These are phyloP conservation scores for Rhodotorula diobovata DNA, from an alignment of 768 basidiomycete species.

Conservation along the genomic window DNA sequence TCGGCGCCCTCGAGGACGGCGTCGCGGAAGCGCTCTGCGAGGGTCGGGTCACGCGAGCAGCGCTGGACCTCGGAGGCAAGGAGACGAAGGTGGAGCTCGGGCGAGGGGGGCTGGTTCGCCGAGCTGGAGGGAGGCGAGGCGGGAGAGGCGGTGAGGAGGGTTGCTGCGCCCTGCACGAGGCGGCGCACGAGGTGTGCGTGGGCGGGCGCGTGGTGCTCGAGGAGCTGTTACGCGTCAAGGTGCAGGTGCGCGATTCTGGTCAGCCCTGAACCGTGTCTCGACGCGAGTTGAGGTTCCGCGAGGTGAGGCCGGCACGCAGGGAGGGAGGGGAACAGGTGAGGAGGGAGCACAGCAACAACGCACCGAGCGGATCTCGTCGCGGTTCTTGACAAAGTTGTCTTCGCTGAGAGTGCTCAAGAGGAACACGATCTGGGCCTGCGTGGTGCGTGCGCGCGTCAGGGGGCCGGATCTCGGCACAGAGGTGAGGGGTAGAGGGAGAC, in stretches of 20 bases:
- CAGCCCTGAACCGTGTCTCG: too few relatives aligned
- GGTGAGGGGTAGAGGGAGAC: neutral
- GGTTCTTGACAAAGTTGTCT: constrained; percentile 92
- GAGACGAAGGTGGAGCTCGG: constrained; percentile 72
- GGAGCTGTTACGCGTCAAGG: constrained; percentile 59
- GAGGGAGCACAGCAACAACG: too few relatives aligned
- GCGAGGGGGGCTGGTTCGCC: constrained; percentile 52
- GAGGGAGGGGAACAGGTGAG: neutral
- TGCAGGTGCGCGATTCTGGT: too few relatives aligned
- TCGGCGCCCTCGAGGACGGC: constrained; percentile 69
- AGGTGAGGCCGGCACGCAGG: too few relatives aligned
- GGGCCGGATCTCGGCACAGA: neutral
- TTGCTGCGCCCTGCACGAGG: constrained; percentile 73
- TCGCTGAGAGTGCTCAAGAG: constrained; percentile 91
- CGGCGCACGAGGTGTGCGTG: constrained; percentile 97
- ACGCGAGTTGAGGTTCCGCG: too few relatives aligned
- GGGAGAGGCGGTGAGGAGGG: constrained; percentile 48
- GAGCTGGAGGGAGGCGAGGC: constrained; percentile 57
- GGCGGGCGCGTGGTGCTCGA: constrained; percentile 93
- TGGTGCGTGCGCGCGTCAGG: constrained; percentile 62
- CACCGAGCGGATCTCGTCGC: constrained; percentile 89
- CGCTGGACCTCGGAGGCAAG: constrained; percentile 83
- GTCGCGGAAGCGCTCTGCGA: constrained; percentile 84
- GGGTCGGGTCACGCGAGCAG: constrained; percentile 80
- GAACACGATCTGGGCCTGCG: constrained; percentile 74